Percentiles rank a stretch among this genome's conserved stretches.
phyloP scores from a whole-genome alignment of 1,284 basidiomycete species.

The Cystobasidiaceae sp. region DNA sequence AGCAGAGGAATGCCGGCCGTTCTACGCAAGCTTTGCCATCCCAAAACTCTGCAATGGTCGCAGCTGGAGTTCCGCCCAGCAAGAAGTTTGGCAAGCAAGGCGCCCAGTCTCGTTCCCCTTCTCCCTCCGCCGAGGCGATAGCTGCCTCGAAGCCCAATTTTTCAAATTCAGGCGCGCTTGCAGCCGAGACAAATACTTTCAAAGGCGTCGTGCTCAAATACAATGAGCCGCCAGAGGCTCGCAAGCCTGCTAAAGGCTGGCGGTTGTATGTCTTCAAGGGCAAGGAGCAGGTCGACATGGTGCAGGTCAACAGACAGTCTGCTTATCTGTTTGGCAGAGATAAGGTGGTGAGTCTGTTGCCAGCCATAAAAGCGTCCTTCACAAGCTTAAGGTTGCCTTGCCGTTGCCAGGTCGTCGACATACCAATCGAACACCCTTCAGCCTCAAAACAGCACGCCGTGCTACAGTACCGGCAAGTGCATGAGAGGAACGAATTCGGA shows the following conservation, averaged over 20 bases:
- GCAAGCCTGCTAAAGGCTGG: constrained; percentile 85
- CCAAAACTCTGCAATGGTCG: constrained; percentile 8
- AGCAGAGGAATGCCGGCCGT: neutral
- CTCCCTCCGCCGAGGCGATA: constrained; percentile 28
- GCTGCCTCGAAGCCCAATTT: constrained; percentile 62
- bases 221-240: constrained; percentile 95
- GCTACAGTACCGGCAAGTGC: constrained; percentile 84
- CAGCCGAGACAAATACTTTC: constrained; percentile 75
- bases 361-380: neutral
- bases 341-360: constrained; percentile 56
- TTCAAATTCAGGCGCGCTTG: constrained; percentile 77
- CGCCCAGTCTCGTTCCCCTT: constrained; percentile 4
- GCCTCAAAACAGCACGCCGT: constrained; percentile 98
- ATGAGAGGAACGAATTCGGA: constrained; percentile 83
- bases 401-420: constrained; percentile 60
- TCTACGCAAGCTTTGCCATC: constrained; percentile 16
- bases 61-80: constrained; percentile 19
- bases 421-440: constrained; percentile 88
- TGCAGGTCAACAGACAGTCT: constrained; percentile 87
- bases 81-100: constrained; percentile 13
- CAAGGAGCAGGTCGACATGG: constrained; percentile 77
- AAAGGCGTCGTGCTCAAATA: constrained; percentile 86
- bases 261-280: constrained; percentile 96
- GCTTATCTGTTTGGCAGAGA: constrained; percentile 92
- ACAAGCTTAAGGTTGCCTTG: neutral